Base-by-base conservation (phyloP, 441 rosid species). In the Pelargonium fulgidum region DNA sequence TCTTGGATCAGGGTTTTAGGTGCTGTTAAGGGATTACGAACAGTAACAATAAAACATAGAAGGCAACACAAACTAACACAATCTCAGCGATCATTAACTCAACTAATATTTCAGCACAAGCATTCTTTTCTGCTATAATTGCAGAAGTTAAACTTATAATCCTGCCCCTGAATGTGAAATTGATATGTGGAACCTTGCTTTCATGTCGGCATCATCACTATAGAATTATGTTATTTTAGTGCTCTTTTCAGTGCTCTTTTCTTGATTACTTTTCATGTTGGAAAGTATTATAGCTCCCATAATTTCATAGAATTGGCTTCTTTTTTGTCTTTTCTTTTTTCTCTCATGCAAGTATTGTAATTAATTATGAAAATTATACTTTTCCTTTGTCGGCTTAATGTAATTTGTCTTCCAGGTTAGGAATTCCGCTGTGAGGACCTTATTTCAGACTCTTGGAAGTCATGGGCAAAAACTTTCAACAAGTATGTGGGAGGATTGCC, bases 401-500 rank as follows among this genome's bases (percentile, higher is more conserved):
- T 62, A 62, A 64, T 58, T 2, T 72, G 41, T 52, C 68, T 70
- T 81, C 67, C 83, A 94, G 99, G 99, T 92, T 66, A 89, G 99
- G 80, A 95, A 95, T 83, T 95, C 99, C 64, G 96, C 99, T 76
- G 89, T 92, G 64, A 87, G 97, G 81, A 92, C 97, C 64, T 90
- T 95, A 63, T 95, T 95, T 77, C 99, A 95, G 81, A 88, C 87
- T 80, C 90, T 95, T 75, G 89, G 98, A 73, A 89, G 95, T 79
- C 97, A 95, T 70, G 99, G 98, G 64, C 94, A 92, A 76, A 95
- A 95, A 75, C 92, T 92, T 78, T 88, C 99, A 33, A 80, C 83
- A 80, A 77, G 81, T 80, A 92, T 95, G 97, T 95, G 99, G 98
- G 99, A 92, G 83, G 92, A 95, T 75, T 92, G 97, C 78, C 93